phyloP scores from a whole-genome alignment of 768 basidiomycete species.

The Lenzites betulinus region DNA sequence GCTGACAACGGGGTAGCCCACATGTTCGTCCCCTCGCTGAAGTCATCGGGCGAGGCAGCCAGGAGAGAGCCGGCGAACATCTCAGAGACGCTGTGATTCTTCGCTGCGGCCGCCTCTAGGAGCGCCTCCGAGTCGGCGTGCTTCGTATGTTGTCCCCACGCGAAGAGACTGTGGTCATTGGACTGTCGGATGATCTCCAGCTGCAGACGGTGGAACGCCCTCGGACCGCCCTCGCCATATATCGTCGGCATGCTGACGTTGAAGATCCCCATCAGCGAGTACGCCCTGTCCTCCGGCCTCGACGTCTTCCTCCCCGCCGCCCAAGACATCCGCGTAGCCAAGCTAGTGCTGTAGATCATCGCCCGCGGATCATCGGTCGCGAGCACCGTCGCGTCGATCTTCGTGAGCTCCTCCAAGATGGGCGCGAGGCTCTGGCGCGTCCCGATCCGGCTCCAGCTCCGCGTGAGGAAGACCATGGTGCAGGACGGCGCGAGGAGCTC shows the following conservation, averaged over 20 bases:
- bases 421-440: background rate
- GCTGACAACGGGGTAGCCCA: background rate
- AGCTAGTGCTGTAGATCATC: background rate
- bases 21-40: background rate
- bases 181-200: background rate
- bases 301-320: background rate
- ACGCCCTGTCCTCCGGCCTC: constrained; percentile 7
- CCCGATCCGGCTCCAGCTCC: background rate
- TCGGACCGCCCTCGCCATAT: constrained; percentile 3
- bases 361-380: background rate
- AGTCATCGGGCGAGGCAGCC: background rate
- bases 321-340: constrained; percentile 9
- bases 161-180: background rate
- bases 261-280: constrained; percentile 14
- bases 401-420: background rate
- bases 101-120: too few species aligned
- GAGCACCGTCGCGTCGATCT: background rate
- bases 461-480: constrained; percentile 5
- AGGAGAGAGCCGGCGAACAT: background rate
- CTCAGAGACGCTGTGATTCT: background rate
- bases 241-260: constrained; percentile 3
- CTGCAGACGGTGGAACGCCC: background rate
- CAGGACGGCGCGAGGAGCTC: constrained; percentile 9
- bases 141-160: background rate
- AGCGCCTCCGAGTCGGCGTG: too few species aligned